phyloP scores from a whole-genome alignment of 768 basidiomycete genomes.

The Fomitopsis serialis region DNA sequence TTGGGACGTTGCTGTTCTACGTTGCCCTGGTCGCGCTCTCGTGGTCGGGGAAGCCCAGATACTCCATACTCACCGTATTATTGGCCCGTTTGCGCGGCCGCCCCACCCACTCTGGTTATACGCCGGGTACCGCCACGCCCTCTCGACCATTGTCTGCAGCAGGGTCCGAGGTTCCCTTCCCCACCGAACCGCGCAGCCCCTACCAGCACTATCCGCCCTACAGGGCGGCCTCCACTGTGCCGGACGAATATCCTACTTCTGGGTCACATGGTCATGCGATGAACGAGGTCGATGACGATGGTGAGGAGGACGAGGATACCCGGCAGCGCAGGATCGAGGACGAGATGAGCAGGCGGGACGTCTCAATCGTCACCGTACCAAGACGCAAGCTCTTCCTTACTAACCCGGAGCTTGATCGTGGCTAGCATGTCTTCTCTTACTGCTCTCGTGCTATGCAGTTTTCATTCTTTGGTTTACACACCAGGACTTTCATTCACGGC shows the following conservation, averaged over 20 bases:
- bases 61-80: conserved; percentile 51
- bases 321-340: conserved; percentile 74
- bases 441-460: conserved; percentile 11
- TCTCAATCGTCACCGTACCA: conserved; percentile 74
- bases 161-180: conserved; percentile 39
- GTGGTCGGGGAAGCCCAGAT: conserved; percentile 51
- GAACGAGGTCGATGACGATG: conserved; percentile 53
- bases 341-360: conserved; percentile 77
- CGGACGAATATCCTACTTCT: conserved; percentile 36
- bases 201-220: conserved; percentile 66
- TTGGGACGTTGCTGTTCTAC: conserved; percentile 59
- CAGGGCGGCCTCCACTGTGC: conserved; percentile 31
- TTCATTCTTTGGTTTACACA: conserved; percentile 4
- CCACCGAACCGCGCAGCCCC: conserved; percentile 44
- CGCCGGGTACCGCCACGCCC: conserved; percentile 27
- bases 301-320: conserved; percentile 70
- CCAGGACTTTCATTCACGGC: not conserved
- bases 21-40: conserved; percentile 44
- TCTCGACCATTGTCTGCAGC: conserved; percentile 35
- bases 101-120: conserved; percentile 18
- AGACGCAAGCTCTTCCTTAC: conserved; percentile 69
- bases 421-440: not conserved
- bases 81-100: conserved; percentile 38
- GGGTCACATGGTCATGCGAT: conserved; percentile 39
- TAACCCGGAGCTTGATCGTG: conserved; percentile 42